A percentile compares a stretch with the other conserved stretches of the same genome.
Conservation (phyloP, 768 basidiomycete genomes). For the Gymnopilus junonius region DNA sequence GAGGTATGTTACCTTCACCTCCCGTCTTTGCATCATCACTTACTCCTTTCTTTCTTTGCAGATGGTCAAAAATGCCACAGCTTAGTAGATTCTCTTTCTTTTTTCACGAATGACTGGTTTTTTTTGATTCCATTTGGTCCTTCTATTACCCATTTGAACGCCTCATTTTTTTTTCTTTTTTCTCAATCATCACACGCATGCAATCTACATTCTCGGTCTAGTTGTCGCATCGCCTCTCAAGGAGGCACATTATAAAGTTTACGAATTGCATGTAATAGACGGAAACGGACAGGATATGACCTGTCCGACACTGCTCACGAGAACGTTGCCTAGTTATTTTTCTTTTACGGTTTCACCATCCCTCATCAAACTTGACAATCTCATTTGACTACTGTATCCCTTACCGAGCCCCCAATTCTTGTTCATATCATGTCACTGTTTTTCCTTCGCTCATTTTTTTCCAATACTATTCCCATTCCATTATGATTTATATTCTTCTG, state of each 20-base stretch:
- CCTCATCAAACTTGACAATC: background rate
- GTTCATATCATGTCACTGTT: constrained; percentile 8
- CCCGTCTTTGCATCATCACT: background rate
- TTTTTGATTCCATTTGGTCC: constrained; percentile 28
- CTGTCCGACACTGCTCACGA: constrained; percentile 21
- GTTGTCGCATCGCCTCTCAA: constrained; percentile 62
- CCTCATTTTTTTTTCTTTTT: constrained; percentile 21
- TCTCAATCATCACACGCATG: constrained; percentile 46
- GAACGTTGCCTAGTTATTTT: constrained; percentile 20
- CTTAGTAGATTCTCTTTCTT: constrained; percentile 54
- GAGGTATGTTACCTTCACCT: constrained; percentile 60
- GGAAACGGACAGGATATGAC: constrained; percentile 25
- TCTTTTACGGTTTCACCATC: constrained; percentile 1
- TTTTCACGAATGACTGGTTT: constrained; percentile 23
- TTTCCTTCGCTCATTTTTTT: constrained; percentile 3
- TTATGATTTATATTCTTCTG: constrained; percentile 11
- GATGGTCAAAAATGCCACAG: constrained; percentile 85
- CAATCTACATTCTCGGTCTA: constrained; percentile 48
- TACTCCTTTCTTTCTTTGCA: constrained; percentile 29
- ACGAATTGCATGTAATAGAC: constrained; percentile 66
- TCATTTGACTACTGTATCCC: constrained; percentile 21
- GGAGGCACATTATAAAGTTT: constrained; percentile 63
- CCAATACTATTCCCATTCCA: constrained; percentile 19
- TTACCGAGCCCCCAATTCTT: constrained; percentile 19
- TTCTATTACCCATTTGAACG: constrained; percentile 21